These are phyloP conservation scores for Haematococcus sp. DNA, from an alignment of 139 green algal genomes.

Conservation along the genomic window DNA sequence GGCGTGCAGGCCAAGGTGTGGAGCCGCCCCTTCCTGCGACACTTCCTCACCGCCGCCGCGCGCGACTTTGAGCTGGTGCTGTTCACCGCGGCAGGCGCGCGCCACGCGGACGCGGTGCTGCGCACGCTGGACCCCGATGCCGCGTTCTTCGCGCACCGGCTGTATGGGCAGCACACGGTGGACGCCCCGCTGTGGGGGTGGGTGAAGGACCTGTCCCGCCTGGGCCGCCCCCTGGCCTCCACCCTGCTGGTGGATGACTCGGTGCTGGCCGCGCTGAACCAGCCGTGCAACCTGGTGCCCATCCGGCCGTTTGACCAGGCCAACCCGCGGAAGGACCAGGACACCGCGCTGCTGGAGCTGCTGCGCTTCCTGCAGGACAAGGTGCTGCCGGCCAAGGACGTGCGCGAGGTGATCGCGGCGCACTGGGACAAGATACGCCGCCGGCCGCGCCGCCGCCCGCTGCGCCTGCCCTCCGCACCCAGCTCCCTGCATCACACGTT, in stretches of 20 bases:
- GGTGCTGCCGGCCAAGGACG: conserved; percentile 20
- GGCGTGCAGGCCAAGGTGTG: conserved; percentile 27
- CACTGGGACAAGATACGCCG: conserved; percentile 8
- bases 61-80: conserved; percentile 49
- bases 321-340: conserved; percentile 8
- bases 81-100: conserved; percentile 73
- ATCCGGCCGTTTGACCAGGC: conserved; percentile 18
- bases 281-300: conserved; percentile 8
- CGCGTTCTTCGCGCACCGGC: conserved; percentile 26
- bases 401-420: conserved; percentile 12
- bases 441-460: not conserved
- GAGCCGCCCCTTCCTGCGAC: conserved; percentile 14
- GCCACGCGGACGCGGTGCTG: conserved; percentile 64
- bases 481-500: not conserved
- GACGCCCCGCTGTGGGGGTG: conserved; percentile 34
- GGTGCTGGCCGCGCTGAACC: not conserved
- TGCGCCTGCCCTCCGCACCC: not conserved
- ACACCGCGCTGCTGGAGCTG: conserved; percentile 36
- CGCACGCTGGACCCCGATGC: conserved; percentile 37
- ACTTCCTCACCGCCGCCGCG: conserved; percentile 16
- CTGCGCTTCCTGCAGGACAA: conserved; percentile 36
- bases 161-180: conserved; percentile 39
- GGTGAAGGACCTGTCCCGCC: conserved; percentile 76
- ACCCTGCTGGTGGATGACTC: conserved; percentile 81
- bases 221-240: conserved; percentile 61